Evolutionary conservation across 169 alveolate species (phyloP), one percentile per base, ranked within the genome.

Genomic region (Plasmodium coatneyi): DNA sequence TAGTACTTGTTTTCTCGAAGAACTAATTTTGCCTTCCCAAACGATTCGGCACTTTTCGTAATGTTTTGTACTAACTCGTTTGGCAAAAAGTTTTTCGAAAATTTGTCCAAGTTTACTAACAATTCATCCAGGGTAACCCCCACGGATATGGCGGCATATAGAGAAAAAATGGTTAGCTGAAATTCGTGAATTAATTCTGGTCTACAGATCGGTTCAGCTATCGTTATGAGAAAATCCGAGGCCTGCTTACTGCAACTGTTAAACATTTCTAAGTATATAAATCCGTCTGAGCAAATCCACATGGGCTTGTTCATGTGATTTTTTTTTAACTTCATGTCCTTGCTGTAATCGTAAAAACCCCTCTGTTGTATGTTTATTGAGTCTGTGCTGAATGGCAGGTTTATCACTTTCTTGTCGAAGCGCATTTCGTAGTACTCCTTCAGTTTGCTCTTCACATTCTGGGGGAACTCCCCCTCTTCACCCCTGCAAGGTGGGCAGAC

Each of bases 191-290:
- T 97, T 93, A 97, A 95, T 79, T 98, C 99, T 25, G 99, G 99
- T 36, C 99, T 84, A 80, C 98, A 97, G 7, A 98, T 96, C 7
- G 99, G 99, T 92, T 99, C 99, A n/a, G 99, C 99, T 25, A 99
- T 98, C 2, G 99, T 99, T 76, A 98, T 97, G 78, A 99, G 96
- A 92, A 99, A 98, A 82, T 99, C 99, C 71, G 98, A 97, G 16
- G 99, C 99, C 80, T 97, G 98, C 71, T 97, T 95, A 89, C 98
- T 97, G 36, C 96, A 97, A 56, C 92, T 89, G 30, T 95, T 92
- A 86, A 97, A 96, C 80, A 92, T 92, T 83, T 98, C 99, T 36
- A 97, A 95, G 82, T 96, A 95, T 32, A 98, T 79, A 60, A 94
- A 95, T 0, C 99, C 99, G 78, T 98, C 98, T 9, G 98, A 97